Conservation (phyloP, 495 filamentous ascomycete species). For the Xylaria scruposa region DNA sequence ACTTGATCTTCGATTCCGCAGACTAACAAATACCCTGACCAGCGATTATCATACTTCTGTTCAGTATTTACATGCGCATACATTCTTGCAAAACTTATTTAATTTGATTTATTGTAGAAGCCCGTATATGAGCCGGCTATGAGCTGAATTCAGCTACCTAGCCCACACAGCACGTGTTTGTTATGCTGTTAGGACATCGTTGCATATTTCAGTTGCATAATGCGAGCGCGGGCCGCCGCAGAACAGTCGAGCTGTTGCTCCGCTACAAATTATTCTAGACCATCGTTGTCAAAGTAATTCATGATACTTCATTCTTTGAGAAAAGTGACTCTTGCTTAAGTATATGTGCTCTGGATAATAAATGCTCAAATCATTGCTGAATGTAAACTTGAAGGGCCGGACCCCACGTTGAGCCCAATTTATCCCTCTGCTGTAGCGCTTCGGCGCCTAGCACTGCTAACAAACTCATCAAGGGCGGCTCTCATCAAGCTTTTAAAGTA, state of each 20-base stretch:
- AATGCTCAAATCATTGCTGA: background rate
- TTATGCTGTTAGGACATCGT: background rate
- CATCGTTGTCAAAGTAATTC: background rate
- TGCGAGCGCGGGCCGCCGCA: conserved; percentile 13
- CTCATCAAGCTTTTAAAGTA: background rate
- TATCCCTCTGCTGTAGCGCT: background rate
- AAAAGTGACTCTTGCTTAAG: background rate
- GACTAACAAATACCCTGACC: background rate
- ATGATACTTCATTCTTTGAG: background rate
- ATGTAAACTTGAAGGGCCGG: background rate
- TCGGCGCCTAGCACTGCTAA: background rate
- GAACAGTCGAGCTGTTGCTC: background rate
- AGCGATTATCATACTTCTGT: background rate
- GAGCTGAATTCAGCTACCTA: background rate
- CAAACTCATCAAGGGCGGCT: background rate
- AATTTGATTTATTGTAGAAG: too few relatives aligned
- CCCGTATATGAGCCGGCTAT: too few relatives aligned
- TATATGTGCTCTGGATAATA: background rate
- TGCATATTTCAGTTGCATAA: conserved; percentile 9
- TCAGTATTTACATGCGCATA: too few relatives aligned
- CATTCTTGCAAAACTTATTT: too few relatives aligned
- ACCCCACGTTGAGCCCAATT: background rate
- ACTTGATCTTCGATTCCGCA: background rate
- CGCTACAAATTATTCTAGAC: background rate
- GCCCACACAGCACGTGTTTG: background rate